Base-by-base conservation (phyloP, 495 filamentous ascomycete species). In the Letharia lupina region DNA sequence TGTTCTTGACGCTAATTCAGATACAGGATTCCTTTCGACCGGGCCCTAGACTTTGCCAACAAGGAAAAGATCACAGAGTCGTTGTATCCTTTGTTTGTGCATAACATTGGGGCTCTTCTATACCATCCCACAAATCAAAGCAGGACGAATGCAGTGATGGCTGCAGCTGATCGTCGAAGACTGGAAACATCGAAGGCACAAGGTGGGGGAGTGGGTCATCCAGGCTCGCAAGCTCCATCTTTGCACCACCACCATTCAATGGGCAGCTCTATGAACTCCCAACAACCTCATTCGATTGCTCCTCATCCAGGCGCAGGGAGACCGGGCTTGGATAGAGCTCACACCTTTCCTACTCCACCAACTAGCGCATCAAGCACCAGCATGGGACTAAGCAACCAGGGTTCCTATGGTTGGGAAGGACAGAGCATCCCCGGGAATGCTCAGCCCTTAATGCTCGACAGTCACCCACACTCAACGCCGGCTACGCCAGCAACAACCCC, bases 51-150 rank as follows among this genome's bases (percentile, higher is more conserved):
- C 69, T 98, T 98, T 73, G 95, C 94, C 48, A 98, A 98, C 79
- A 97, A 96, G 82, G 94, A 98, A 77, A 97, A 98, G 78, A 98
- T 98, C 69, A 98, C 95, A 0, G 93, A 98, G 75, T 77, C 90
- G 16, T 75, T 98, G 65, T 98, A 98, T 77, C 94, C 94, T 37
- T 81, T 98, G 28, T 98, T 98, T 74, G 94, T 98, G 40, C 92
- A 97, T 75, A 96, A 98, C 77, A 98, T 98, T 71, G 91, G 94
- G 54, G 88, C 90, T 48, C 82, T 98, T 63, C 82, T 98, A 67
- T 98, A 97, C 75, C 94, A 97, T 72, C 93, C 93, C 0, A 89
- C 91, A 42, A 98, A 97, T 72, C 86, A 90, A 70, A 87, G 78
- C 52, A 79, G 91, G 58, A 91, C 90, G 31, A 90, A 87, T 77